These are phyloP conservation scores for Fusarium sp. DNA, from an alignment of 2,329 filamentous ascomycete genomes.

Conservation along the genomic window DNA sequence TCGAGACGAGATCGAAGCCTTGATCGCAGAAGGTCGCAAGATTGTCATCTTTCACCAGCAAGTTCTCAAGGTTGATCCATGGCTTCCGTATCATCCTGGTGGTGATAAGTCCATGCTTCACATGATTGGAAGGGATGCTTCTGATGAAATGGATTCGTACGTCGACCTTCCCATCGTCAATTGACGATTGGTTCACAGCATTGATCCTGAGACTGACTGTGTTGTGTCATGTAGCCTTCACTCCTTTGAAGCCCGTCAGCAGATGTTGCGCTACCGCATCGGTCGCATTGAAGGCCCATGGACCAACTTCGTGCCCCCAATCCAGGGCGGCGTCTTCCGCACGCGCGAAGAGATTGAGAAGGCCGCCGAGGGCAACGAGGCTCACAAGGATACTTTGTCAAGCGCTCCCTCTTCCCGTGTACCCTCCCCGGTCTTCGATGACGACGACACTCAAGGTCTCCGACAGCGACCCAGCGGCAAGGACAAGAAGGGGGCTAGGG, in stretches of 20 bases:
- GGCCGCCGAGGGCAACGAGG: slow-evolving; percentile 26
- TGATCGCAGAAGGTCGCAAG: slow-evolving; percentile 84
- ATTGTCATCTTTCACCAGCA: slow-evolving; percentile 85
- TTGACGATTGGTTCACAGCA: background rate
- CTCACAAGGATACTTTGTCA: slow-evolving; percentile 44
- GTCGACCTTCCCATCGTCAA: slow-evolving; percentile 45
- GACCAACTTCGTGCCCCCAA: slow-evolving; percentile 90
- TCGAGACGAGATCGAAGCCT: slow-evolving; percentile 66
- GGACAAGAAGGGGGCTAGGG: slow-evolving; percentile 38
- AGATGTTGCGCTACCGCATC: slow-evolving; percentile 87
- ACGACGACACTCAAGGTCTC: slow-evolving; percentile 47
- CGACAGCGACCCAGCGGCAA: slow-evolving; percentile 46
- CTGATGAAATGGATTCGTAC: slow-evolving; percentile 92
- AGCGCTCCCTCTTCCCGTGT: slow-evolving; percentile 67
- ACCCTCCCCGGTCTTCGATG: slow-evolving; percentile 64
- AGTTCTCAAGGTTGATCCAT: slow-evolving; percentile 89
- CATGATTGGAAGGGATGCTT: slow-evolving; percentile 94
- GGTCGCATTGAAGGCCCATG: slow-evolving; percentile 84
- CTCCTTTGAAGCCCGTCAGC: slow-evolving; percentile 78
- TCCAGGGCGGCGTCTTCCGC: slow-evolving; percentile 87
- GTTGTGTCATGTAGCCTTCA: slow-evolving; percentile 73
- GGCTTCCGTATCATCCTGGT: slow-evolving; percentile 91
- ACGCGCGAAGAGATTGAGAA: slow-evolving; percentile 53
- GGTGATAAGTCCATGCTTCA: slow-evolving; percentile 92
- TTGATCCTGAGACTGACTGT: slow-evolving; percentile 19